phyloP scores from a whole-genome alignment of 2,329 filamentous ascomycete genomes.

The Diaporthe capsici region DNA sequence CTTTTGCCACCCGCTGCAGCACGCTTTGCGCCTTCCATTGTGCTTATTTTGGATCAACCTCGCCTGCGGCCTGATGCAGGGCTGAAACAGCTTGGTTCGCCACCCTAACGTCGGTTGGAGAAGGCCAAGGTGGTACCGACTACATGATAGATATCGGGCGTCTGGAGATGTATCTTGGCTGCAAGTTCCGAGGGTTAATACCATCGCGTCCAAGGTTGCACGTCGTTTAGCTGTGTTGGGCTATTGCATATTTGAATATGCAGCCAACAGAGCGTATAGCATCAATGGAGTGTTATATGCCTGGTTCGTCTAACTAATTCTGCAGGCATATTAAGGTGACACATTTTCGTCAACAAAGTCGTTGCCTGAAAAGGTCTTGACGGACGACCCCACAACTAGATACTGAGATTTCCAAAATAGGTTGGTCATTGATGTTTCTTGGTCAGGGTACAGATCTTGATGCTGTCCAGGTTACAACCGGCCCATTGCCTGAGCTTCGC shows the following conservation, averaged over 20 bases:
- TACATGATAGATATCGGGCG: neutral
- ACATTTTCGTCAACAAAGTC: neutral
- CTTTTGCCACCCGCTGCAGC: neutral
- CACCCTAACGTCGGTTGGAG: neutral
- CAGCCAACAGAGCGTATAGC: neutral
- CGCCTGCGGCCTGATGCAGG: neutral
- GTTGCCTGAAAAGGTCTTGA: neutral
- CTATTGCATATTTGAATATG: neutral
- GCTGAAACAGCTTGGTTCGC: constrained; percentile 14
- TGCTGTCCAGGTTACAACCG: neutral
- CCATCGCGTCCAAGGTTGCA: neutral
- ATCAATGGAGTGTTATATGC: neutral
- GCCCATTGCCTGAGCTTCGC: too few relatives aligned
- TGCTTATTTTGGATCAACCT: neutral
- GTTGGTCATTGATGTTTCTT: neutral
- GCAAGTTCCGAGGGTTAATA: neutral
- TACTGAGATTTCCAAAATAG: neutral
- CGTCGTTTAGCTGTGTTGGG: neutral
- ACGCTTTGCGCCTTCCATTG: neutral
- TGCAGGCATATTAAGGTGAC: neutral
- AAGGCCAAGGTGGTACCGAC: neutral
- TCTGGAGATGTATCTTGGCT: neutral
- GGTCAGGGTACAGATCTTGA: neutral
- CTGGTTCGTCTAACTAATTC: neutral
- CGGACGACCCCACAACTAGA: neutral